phyloP scores from a whole-genome alignment of 768 basidiomycete species.

The Termitomyces sp. region DNA sequence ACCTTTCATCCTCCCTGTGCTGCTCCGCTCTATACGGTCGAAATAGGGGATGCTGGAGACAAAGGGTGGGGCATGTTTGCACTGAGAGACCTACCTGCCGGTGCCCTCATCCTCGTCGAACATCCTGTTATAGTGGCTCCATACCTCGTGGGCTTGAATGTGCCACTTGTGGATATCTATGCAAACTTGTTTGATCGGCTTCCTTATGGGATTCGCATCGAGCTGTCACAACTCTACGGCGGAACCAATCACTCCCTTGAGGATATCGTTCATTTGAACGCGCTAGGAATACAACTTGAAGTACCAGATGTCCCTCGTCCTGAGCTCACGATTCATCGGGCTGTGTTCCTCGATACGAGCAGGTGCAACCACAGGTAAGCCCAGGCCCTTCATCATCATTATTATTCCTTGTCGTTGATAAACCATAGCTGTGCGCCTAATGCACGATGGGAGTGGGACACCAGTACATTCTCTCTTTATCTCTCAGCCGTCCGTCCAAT shows the following conservation, averaged over 20 bases:
- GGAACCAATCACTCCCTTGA: slow-evolving; percentile 15
- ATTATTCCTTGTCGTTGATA: not conserved
- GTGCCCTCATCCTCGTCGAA: slow-evolving; percentile 29
- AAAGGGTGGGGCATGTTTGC: slow-evolving; percentile 35
- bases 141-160: slow-evolving; percentile 20
- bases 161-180: slow-evolving; percentile 24
- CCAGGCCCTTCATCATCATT: not conserved
- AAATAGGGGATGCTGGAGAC: slow-evolving; percentile 19
- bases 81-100: slow-evolving; percentile 22
- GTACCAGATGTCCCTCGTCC: slow-evolving; percentile 17
- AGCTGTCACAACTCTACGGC: slow-evolving; percentile 15
- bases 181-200: slow-evolving; percentile 24
- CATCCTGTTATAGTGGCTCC: slow-evolving; percentile 37
- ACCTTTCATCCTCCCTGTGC: slow-evolving; percentile 6
- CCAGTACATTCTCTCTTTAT: slow-evolving; percentile 21
- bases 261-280: slow-evolving; percentile 25
- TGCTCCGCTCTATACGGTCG: slow-evolving; percentile 9
- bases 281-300: slow-evolving; percentile 24
- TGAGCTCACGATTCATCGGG: slow-evolving; percentile 26
- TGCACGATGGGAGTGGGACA: slow-evolving; percentile 32
- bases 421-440: slow-evolving; percentile 32
- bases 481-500: slow-evolving; percentile 30
- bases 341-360: slow-evolving; percentile 28
- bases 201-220: slow-evolving; percentile 16
- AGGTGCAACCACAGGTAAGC: slow-evolving; percentile 37